phyloP scores from a whole-genome alignment of 1,284 basidiomycete genomes.

The Clitocybe nebularis region DNA sequence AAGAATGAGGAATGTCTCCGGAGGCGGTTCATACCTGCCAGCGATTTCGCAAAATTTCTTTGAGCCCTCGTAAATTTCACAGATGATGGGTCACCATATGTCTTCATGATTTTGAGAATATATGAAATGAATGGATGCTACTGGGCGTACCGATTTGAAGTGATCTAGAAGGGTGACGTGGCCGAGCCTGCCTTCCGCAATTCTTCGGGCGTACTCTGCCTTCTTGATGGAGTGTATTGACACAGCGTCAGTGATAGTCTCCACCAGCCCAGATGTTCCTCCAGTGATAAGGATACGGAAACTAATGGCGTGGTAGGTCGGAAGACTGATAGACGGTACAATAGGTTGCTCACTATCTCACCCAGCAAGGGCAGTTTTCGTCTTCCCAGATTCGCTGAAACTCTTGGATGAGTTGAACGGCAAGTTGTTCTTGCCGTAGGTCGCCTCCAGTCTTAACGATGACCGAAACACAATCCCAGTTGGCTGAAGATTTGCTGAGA shows the following conservation, averaged over 20 bases:
- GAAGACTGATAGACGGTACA: background rate
- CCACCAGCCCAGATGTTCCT: conserved; percentile 88
- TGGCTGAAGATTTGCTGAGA: conserved; percentile 35
- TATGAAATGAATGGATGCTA: conserved; percentile 3
- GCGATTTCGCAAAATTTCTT: conserved; percentile 90
- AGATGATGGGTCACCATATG: conserved; percentile 86
- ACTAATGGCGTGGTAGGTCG: conserved; percentile 26
- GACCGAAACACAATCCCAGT: conserved; percentile 88
- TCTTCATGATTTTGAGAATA: conserved; percentile 39
- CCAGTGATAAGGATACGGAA: conserved; percentile 93
- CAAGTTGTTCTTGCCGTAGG: conserved; percentile 95
- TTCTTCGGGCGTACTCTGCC: conserved; percentile 88
- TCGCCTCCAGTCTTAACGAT: conserved; percentile 99
- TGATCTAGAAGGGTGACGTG: conserved; percentile 89
- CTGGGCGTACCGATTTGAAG: conserved; percentile 69
- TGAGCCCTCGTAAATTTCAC: conserved; percentile 84
- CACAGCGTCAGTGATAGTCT: conserved; percentile 95
- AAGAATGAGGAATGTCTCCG: conserved; percentile 92
- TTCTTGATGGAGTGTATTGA: conserved; percentile 99
- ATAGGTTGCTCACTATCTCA: conserved; percentile 72
- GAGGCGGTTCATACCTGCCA: conserved; percentile 67
- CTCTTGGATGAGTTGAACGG: conserved; percentile 91
- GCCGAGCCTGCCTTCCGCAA: conserved; percentile 76
- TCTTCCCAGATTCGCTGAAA: conserved; percentile 96
- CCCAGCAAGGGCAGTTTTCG: conserved; percentile 87